Conservation (phyloP, 163 green algal genomes). For the Chlorella variabilis region DNA sequence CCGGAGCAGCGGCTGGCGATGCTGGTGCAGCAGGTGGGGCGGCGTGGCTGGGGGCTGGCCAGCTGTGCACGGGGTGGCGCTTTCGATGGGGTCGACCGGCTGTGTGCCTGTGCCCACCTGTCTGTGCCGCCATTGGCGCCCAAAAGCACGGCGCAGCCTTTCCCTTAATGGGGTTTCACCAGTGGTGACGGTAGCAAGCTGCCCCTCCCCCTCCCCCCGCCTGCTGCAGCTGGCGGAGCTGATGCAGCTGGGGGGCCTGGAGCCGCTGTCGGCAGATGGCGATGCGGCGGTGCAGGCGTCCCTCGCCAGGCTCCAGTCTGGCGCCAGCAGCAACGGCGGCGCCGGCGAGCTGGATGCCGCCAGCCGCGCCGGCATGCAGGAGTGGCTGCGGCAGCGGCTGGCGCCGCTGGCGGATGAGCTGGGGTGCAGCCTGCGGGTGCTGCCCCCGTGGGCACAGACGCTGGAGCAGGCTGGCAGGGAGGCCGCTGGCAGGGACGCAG, state of each 20-base stretch:
- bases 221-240: slow-evolving; percentile 25
- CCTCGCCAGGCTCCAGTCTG: neutral
- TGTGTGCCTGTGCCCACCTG: too few relatives aligned
- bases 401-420: neutral
- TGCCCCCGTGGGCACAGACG: neutral
- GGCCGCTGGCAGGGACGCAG: neutral
- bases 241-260: neutral
- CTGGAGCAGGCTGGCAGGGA: neutral
- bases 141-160: too few relatives aligned
- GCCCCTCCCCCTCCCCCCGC: neutral
- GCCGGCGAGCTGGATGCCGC: neutral
- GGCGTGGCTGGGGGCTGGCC: neutral
- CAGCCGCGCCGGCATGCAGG: neutral
- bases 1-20: slow-evolving; percentile 26
- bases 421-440: neutral
- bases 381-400: slow-evolving; percentile 19
- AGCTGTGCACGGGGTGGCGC: too few relatives aligned
- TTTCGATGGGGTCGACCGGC: too few relatives aligned
- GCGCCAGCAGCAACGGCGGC: neutral
- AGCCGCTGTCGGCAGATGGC: neutral
- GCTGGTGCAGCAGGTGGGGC: slow-evolving; percentile 34
- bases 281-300: neutral
- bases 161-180: too few relatives aligned
- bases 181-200: too few relatives aligned
- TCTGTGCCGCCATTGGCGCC: fast-evolving